Evolutionary conservation across 225 moss, liverwort and hornwort genomes (phyloP).

Genomic region (Pseudoscleropodium purum): DNA sequence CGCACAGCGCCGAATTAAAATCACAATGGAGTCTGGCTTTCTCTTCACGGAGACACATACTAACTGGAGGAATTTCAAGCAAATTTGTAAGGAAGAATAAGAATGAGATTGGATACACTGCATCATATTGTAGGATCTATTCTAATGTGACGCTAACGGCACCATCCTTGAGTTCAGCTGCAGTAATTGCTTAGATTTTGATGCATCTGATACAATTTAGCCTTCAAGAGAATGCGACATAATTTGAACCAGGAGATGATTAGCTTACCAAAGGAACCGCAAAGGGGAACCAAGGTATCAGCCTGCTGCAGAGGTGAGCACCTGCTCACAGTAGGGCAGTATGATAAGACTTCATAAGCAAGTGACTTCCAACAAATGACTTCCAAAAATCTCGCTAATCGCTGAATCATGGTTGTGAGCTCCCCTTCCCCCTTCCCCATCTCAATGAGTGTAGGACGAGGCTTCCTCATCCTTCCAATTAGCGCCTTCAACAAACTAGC

Average conservation of each 20-base stretch:
- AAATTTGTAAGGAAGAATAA: background rate
- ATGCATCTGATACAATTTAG: background rate
- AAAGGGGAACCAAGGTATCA: background rate
- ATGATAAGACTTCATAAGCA: background rate
- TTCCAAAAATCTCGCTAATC: background rate
- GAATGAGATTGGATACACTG: background rate
- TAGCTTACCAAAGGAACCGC: constrained; percentile 12
- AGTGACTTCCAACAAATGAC: background rate
- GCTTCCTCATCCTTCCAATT: background rate
- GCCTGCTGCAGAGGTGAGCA: constrained; percentile 10
- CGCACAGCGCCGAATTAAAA: background rate
- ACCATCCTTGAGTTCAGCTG: background rate
- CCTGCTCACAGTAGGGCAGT: constrained; percentile 13
- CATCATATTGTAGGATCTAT: background rate
- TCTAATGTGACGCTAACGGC: background rate
- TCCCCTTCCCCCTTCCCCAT: background rate
- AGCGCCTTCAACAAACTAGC: background rate
- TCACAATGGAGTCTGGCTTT: background rate
- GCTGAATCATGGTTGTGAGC: background rate
- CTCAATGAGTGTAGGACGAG: background rate
- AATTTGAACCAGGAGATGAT: background rate
- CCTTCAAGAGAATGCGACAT: background rate
- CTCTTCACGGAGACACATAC: background rate
- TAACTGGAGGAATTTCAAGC: background rate
- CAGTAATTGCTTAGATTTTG: background rate